phyloP scores from a whole-genome alignment of 2,329 filamentous ascomycete genomes.

The Akanthomyces dipterigenus region DNA sequence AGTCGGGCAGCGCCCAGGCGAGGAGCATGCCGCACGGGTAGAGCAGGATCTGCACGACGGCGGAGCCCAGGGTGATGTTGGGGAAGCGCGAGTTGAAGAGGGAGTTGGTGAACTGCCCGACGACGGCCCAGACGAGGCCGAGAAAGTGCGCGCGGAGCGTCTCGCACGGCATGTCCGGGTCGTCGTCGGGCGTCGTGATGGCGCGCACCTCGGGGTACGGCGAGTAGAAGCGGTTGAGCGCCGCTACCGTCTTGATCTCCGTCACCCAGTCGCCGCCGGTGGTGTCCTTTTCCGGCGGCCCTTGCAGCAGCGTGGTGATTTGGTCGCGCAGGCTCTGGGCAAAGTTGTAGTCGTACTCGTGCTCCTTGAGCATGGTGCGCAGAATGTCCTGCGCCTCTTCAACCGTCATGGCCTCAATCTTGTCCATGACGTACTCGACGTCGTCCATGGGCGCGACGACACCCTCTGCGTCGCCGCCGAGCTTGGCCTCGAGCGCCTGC shows the following conservation, averaged over 20 bases:
- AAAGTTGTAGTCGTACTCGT: conserved; percentile 22
- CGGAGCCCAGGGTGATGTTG: neutral
- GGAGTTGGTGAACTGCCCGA: conserved; percentile 9
- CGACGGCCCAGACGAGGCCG: conserved; percentile 3
- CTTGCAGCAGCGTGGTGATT: conserved; percentile 14
- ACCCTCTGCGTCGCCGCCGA: conserved; percentile 9
- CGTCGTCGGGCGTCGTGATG: conserved; percentile 5
- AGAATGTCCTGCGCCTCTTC: conserved; percentile 17
- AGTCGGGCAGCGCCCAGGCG: conserved; percentile 2
- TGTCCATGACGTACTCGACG: conserved; percentile 19
- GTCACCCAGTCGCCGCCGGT: conserved; percentile 1
- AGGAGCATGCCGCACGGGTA: conserved; percentile 8
- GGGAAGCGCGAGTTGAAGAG: conserved; percentile 11
- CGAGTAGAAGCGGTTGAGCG: conserved; percentile 10
- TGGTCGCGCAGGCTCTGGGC: conserved; percentile 15
- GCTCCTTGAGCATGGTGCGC: conserved; percentile 15
- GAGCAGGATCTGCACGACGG: conserved; percentile 6
- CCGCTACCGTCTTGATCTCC: conserved; percentile 9
- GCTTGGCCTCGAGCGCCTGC: neutral
- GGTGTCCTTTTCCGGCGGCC: conserved; percentile 14
- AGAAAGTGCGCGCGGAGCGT: conserved; percentile 6
- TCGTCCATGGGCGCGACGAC: conserved; percentile 18
- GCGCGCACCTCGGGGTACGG: conserved; percentile 12
- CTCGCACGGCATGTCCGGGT: conserved; percentile 6
- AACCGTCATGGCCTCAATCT: conserved; percentile 17